Evolutionary conservation across 208 protist genomes (phyloP).

Genomic region (Trichomonas vaginalis): DNA sequence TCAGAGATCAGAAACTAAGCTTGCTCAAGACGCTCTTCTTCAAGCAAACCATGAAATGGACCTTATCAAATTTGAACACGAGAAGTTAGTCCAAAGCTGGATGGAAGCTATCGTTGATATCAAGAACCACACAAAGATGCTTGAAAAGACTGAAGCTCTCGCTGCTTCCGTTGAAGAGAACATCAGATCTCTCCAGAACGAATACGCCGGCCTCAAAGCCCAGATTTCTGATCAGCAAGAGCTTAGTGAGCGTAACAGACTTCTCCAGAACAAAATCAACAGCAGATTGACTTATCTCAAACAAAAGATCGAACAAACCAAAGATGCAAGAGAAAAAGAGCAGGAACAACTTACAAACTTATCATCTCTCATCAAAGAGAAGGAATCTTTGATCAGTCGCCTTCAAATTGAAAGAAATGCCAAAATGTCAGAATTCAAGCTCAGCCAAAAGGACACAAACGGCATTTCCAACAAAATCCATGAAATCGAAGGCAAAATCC

Average conservation of each 20-base stretch:
- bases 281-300: neutral
- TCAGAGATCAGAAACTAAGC: neutral
- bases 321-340: neutral
- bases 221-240: constrained; percentile 10
- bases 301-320: neutral
- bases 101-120: neutral
- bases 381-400: neutral
- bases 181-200: neutral
- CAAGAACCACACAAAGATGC: neutral
- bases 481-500: neutral
- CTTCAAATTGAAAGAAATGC: neutral
- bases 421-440: neutral
- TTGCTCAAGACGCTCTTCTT: neutral
- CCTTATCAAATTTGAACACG: neutral
- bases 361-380: neutral
- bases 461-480: neutral
- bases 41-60: constrained; percentile 11
- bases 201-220: neutral
- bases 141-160: neutral
- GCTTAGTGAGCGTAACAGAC: neutral
- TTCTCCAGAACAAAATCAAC: neutral
- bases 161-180: neutral
- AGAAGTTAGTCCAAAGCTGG: neutral
- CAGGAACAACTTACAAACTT: neutral
- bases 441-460: neutral